These are phyloP conservation scores for Plectosphaerella sp. DNA, from an alignment of 2,329 filamentous ascomycete genomes.

Conservation along the genomic window DNA sequence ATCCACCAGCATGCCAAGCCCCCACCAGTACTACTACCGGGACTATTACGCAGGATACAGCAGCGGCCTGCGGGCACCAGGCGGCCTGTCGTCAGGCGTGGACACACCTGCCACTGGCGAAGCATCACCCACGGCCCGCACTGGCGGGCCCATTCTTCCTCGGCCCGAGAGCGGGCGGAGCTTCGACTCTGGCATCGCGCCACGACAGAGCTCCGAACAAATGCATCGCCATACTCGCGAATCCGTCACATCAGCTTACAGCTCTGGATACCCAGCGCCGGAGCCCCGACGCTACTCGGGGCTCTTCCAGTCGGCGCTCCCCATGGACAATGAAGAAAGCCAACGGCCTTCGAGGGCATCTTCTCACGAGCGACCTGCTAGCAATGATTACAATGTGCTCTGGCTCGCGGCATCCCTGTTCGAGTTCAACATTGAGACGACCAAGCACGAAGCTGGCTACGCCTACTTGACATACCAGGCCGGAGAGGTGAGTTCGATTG, in stretches of 20 bases:
- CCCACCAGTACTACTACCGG: conserved; percentile 53
- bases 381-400: conserved; percentile 63
- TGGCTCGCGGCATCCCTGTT: conserved; percentile 93
- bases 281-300: conserved; percentile 62
- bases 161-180: conserved; percentile 59
- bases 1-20: conserved; percentile 41
- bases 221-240: conserved; percentile 42
- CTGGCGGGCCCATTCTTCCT: conserved; percentile 18
- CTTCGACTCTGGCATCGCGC: conserved; percentile 46
- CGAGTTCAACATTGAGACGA: conserved; percentile 93
- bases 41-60: conserved; percentile 42
- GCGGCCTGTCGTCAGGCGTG: conserved; percentile 27
- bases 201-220: conserved; percentile 50
- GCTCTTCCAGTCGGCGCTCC: conserved; percentile 83
- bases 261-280: conserved; percentile 39
- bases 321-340: conserved; percentile 62
- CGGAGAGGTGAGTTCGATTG: conserved; percentile 64
- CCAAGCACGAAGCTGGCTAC: conserved; percentile 89
- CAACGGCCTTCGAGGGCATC: conserved; percentile 54
- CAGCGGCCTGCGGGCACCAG: conserved; percentile 24
- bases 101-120: conserved; percentile 50
- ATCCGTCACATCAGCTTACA: conserved; percentile 47
- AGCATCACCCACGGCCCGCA: conserved; percentile 41
- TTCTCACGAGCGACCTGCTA: conserved; percentile 47
- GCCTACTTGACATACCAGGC: conserved; percentile 94